These are phyloP conservation scores for Dactylellina drechsleri DNA, from an alignment of 2,329 filamentous ascomycete species.

Conservation along the genomic window DNA sequence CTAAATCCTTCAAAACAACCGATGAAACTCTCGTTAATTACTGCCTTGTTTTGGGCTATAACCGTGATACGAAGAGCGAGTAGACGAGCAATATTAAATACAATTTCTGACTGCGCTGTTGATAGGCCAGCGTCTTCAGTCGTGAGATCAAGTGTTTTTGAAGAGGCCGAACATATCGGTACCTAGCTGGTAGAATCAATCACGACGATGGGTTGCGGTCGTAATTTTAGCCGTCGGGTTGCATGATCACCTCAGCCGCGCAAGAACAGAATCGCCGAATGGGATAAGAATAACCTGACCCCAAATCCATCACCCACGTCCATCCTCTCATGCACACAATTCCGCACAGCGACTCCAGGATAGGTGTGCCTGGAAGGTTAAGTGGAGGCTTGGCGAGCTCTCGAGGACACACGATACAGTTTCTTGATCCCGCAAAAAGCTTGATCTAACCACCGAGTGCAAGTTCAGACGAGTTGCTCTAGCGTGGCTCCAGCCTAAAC, in stretches of 20 bases:
- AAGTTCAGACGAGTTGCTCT: conserved; percentile 6
- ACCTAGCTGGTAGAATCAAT: not conserved
- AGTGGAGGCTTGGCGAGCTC: conserved; percentile 13
- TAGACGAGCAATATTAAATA: not conserved
- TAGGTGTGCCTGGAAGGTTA: not conserved
- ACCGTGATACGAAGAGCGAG: too few relatives aligned
- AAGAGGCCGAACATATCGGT: not conserved
- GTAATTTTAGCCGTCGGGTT: conserved; percentile 3
- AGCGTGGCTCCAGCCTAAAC: too few relatives aligned
- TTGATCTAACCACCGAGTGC: conserved; percentile 1
- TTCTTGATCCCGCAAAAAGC: conserved; percentile 7
- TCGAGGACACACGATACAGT: not conserved
- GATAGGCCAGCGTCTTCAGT: not conserved
- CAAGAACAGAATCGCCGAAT: conserved; percentile 1
- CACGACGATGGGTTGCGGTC: not conserved
- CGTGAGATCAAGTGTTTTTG: not conserved
- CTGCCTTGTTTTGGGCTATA: too few relatives aligned
- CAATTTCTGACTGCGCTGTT: not conserved
- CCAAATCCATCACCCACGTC: too few relatives aligned
- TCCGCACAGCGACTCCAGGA: not conserved
- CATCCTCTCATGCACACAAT: conserved; percentile 4
- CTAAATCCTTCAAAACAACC: too few relatives aligned
- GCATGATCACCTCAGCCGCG: conserved; percentile 4
- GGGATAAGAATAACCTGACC: conserved; percentile 18
- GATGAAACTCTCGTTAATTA: too few relatives aligned